phyloP scores from a whole-genome alignment of 2,329 filamentous ascomycete genomes.

The Amylocarpus encephaloides region DNA sequence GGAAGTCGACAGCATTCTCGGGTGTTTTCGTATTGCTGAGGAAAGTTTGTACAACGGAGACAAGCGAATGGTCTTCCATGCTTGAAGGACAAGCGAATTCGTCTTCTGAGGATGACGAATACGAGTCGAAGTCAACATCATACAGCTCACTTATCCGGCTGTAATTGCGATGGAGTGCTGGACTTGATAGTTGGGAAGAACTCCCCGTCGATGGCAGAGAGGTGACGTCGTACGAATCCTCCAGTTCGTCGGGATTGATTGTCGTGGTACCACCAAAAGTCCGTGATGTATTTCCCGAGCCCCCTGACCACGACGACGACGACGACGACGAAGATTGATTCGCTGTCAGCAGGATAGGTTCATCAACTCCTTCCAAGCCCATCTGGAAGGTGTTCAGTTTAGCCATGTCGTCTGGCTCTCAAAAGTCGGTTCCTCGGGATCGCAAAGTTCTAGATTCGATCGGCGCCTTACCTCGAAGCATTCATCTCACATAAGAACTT shows the following conservation, averaged over 20 bases:
- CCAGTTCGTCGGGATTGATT: neutral
- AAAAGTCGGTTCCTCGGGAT: neutral
- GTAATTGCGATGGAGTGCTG: neutral
- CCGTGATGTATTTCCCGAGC: neutral
- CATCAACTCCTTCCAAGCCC: neutral
- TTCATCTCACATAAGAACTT: neutral
- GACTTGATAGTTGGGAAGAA: slow-evolving; percentile 1
- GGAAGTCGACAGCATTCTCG: neutral
- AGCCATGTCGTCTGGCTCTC: neutral
- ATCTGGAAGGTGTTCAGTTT: neutral
- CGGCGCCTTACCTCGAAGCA: neutral
- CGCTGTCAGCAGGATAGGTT: neutral
- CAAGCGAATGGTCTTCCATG: neutral
- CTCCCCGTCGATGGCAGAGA: neutral
- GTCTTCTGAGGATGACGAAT: neutral
- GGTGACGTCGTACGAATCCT: neutral
- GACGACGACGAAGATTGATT: slow-evolving; percentile 1
- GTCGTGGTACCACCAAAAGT: neutral
- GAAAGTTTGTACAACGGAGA: neutral
- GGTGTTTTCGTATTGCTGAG: neutral
- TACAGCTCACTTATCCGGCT: neutral
- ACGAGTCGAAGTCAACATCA: slow-evolving; percentile 2
- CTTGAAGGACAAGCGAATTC: neutral
- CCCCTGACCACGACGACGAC: neutral
- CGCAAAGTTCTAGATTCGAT: neutral